Evolutionary conservation across 306 rosid species (phyloP), one percentile per base, ranked within the genome.

Genomic region (Erythrophleum fordii): DNA sequence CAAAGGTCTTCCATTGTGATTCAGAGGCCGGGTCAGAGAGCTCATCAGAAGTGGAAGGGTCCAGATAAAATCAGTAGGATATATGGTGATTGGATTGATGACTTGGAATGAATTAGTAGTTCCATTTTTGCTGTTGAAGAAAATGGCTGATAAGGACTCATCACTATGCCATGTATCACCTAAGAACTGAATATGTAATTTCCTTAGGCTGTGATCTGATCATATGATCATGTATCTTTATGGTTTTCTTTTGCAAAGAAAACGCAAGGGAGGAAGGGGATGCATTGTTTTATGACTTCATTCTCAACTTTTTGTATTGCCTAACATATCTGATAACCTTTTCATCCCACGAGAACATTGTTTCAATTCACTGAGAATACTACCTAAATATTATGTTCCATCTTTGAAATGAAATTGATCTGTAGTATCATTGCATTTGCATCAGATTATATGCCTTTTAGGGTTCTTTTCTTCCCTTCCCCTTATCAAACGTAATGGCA

Each of bases 51-150:
- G 77, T 96, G 99, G 99, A 96, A 93, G 84, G 99, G 99, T 75
- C 99, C 99, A 0, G 99, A 96, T 84, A 96, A 96, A 91, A 96
- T 96, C 87, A 96, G 99, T 85, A 82, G 93, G 90, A 96, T 96
- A 88, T 96, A 96, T 26, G 99, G 99, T 29, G 99, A 96, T 79
- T 96, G 99, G 99, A 92, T 96, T 16, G 99, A 96, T 65, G 98
- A 93, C 80, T 75, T 88, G 13, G 99, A 96, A 87, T 96, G 88
- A 86, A 29, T 69, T 44, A 20, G 34, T 16, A 20, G 83, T 81
- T 76, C 44, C 45, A 3, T 7, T 61, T 71, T 73, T 34, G 72
- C 79, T 69, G 85, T 76, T 71, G 44, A 37, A 48, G 58, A 67
- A 62, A 78, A 77, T 76, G 78, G 75, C 81, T 26, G 49, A 49